Conservation (phyloP, 805 yeast species). For the Starmerella apicola region DNA sequence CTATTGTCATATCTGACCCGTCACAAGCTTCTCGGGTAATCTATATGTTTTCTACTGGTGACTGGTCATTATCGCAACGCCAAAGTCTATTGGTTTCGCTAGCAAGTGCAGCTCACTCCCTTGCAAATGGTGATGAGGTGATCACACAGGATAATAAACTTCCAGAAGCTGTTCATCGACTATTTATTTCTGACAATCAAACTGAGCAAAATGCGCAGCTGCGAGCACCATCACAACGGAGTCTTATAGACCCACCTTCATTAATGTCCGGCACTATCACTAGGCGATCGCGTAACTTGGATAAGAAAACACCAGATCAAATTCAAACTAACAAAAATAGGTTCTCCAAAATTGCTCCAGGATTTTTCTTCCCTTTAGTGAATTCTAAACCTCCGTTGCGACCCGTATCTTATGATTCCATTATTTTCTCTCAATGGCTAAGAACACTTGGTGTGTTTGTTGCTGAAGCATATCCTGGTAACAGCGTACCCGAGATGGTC, state of each 20-base stretch:
- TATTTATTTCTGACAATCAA: slow-evolving; percentile 26
- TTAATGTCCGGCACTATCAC: slow-evolving; percentile 7
- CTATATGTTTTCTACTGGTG: slow-evolving; percentile 49
- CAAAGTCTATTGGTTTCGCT: slow-evolving; percentile 54
- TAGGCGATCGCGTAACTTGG: slow-evolving; percentile 4
- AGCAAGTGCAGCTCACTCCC: slow-evolving; percentile 60
- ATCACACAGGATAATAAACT: slow-evolving; percentile 31
- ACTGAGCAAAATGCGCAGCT: not conserved
- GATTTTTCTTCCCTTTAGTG: slow-evolving; percentile 44
- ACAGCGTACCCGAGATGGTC: slow-evolving; percentile 44
- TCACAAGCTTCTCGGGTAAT: slow-evolving; percentile 31
- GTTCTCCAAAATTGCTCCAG: slow-evolving; percentile 36
- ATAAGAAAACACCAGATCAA: not conserved
- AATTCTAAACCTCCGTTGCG: slow-evolving; percentile 20
- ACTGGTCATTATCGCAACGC: slow-evolving; percentile 70
- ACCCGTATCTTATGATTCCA: slow-evolving; percentile 17
- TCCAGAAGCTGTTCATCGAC: slow-evolving; percentile 37
- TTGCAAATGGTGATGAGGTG: slow-evolving; percentile 51
- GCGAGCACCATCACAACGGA: too few relatives aligned
- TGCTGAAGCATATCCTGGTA: slow-evolving; percentile 45
- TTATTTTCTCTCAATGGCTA: slow-evolving; percentile 46
- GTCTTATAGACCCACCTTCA: not conserved
- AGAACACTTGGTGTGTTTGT: slow-evolving; percentile 46
- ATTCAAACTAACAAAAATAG: slow-evolving; percentile 18
- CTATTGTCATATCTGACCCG: slow-evolving; percentile 48